Evolutionary conservation across 164 flowering plant genomes (phyloP), one percentile per base, ranked within the genome.

Genomic region (Sextonia rubra): DNA sequence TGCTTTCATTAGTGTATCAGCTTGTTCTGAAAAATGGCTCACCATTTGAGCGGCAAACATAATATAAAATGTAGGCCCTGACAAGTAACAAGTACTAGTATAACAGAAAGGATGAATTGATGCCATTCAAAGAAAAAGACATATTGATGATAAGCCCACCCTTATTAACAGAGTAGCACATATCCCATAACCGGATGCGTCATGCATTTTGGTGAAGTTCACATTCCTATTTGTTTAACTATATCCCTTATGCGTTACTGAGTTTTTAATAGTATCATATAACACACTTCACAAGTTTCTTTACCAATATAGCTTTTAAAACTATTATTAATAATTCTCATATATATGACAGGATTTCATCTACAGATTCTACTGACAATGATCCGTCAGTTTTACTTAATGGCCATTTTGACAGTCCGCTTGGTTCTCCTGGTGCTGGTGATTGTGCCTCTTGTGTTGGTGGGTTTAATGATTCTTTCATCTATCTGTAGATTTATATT

Each of bases 401-500:
- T 82, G 99, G 91, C 27, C 99, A 95, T 80, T 95, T 86, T 85
- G 99, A 95, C 79, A 86, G 97, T 80, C 89, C 99, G 8, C 86
- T 91, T 73, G 92, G 94, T 52, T 95, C 99, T 76, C 99, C 97
- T 14, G 99, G 99, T 70, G 99, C 99, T 82, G 91, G 85, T 70
- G 99, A 95, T 76, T 95, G 99, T 87, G 99, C 92, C 73, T 89
- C 98, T 64, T 95, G 99, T 82, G 98, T 95, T 81, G 98, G 99
- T 95, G 79, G 69, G 94, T 80, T 73, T 22, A 37, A 48, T 75
- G 30, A 56, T 60, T 3, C 60, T 66, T 44, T 7, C 55, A 67
- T 6, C 61, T 23, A 25, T 1, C 26, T 25, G 72, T 52, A 20
- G 52, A 27, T 22, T 37, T 48, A 55, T 12, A 49, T 71, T 63